Evolutionary conservation across 108 stramenopile genomes (phyloP).

Genomic region (Pseudonitzschia multiseries): DNA sequence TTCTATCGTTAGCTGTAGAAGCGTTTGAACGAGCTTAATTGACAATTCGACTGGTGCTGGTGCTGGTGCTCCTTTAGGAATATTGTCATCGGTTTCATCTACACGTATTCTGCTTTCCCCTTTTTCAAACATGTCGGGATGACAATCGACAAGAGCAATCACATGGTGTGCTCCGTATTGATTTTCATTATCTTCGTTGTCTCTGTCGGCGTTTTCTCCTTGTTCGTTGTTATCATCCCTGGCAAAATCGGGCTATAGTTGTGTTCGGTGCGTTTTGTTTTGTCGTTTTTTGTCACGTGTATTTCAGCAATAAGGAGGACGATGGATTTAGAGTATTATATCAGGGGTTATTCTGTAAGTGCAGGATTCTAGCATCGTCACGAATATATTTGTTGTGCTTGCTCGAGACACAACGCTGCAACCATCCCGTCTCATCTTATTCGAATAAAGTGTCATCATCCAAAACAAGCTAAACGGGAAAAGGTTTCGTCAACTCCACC

Average conservation of each 20-base stretch:
- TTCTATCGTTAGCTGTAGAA: slow-evolving; percentile 49
- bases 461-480: background rate
- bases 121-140: slow-evolving; percentile 56
- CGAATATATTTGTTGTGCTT: background rate
- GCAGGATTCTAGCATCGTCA: background rate
- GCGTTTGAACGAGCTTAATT: slow-evolving; percentile 36
- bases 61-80: slow-evolving; percentile 30
- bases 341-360: background rate
- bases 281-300: background rate
- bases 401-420: background rate
- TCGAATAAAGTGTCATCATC: too few species aligned
- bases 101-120: slow-evolving; percentile 1
- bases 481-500: background rate
- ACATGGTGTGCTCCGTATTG: slow-evolving; percentile 59
- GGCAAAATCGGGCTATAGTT: slow-evolving; percentile 2
- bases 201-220: slow-evolving; percentile 16
- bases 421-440: too few species aligned
- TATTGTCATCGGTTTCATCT: slow-evolving; percentile 16
- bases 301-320: background rate
- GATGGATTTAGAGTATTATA: background rate
- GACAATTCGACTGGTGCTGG: slow-evolving; percentile 54
- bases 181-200: slow-evolving; percentile 14
- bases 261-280: background rate
- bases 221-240: slow-evolving; percentile 9
- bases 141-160: slow-evolving; percentile 61